Percentiles rank a stretch among this genome's conserved stretches.
Conservation (phyloP, 176 grass and related monocot genomes). For the Calamus simplicifolius region DNA sequence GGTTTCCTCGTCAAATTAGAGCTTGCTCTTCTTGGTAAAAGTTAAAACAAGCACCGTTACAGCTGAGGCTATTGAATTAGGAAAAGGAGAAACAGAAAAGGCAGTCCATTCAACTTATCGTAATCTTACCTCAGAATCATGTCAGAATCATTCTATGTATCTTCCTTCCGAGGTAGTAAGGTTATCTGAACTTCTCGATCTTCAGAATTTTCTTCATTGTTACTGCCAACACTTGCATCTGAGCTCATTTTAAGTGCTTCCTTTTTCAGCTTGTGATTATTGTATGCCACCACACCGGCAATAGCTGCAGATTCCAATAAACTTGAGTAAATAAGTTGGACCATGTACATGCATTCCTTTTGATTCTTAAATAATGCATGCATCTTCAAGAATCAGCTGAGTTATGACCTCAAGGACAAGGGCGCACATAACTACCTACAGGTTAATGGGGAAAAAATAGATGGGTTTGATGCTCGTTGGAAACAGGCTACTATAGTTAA, state of each 20-base stretch:
- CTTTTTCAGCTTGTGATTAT: constrained; percentile 76
- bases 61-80: constrained; percentile 4
- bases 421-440: no score
- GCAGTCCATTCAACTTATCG: neutral
- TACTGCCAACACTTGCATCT: constrained; percentile 18
- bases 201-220: constrained; percentile 30
- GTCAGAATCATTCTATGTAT: constrained; percentile 14
- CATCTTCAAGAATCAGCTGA: no score
- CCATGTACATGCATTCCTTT: no score
- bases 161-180: constrained; percentile 41
- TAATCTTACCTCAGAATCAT: constrained; percentile 5
- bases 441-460: no score
- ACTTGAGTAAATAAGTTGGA: no score
- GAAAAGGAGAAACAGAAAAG: constrained; percentile 10
- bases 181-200: constrained; percentile 35
- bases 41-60: constrained; percentile 1
- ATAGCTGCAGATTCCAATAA: constrained; percentile 53
- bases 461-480: no score
- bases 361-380: no score
- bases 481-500: no score
- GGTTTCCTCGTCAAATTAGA: neutral
- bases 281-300: constrained; percentile 88
- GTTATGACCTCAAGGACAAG: no score
- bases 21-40: constrained; percentile 30
- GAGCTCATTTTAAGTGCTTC: constrained; percentile 37